Evolutionary conservation across 495 filamentous ascomycete species (phyloP), one percentile per base, ranked within the genome.

Genomic region (Jackrogersella minutella): DNA sequence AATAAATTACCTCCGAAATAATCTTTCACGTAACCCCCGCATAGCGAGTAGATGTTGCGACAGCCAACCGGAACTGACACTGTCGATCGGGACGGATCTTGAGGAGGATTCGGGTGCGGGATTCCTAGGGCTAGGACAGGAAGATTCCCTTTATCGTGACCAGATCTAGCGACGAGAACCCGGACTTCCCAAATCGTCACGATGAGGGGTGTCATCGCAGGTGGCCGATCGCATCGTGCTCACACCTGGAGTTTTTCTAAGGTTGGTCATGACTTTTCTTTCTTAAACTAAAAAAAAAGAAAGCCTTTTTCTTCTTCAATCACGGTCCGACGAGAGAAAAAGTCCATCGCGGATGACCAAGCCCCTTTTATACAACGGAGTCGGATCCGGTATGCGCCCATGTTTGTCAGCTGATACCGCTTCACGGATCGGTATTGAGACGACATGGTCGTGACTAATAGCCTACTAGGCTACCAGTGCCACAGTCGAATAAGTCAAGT

Each of bases 171-270:
- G 14, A 34, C 46, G 52, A 53, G 28, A 56, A 40, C 37, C 40
- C 39, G 44, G 54, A 24, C 46, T 53, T 52, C 51, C 58, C 17
- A 22, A 54, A 53, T 22, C 26, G 53, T 58, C 53, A 70, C 21
- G 9, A 79, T 75, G 77, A 72, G 60, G 59, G 73, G 74, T 40
- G 73, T 78, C 47, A 58, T 72, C 19, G 74, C 77, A 64, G 74
- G 62, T 58, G 71, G 64, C 66, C 72, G 58, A 68, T 55, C 26
- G 31, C 58, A 51, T 49, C 62, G 62, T 10, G 65, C 47, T 33
- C 69, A 79, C 37, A 71, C 73, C 26, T 77, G 68, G 69, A 76
- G 65, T 66, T 78, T 78, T 68, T 75, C 70, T 63, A 77, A 73
- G 74, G 76, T 77, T 7, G 66, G 51, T 50, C 19, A 5, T 30